Base-by-base conservation (phyloP, 1,139 yeast genomes). In the Geotrichum australiense region DNA sequence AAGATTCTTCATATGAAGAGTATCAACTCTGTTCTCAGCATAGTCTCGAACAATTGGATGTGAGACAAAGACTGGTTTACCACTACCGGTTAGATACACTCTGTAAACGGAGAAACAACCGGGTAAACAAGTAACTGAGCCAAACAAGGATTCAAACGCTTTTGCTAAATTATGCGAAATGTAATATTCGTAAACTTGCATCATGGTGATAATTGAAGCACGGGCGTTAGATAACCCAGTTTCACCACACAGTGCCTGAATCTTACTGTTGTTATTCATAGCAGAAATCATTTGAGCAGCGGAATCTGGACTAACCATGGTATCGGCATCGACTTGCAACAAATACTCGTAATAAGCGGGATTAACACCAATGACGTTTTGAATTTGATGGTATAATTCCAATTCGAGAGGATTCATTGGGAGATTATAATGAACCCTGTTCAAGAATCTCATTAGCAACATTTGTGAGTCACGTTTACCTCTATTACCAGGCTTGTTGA, bases 381-480 rank as follows among this genome's bases (percentile, higher is more conserved):
- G 68, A 36, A 66, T 61, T 49, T 66, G 69, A 43, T 66, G 68
- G 50, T 63, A 65, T 19, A 66, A 54, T 47, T 66, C 70, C 37
- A 66, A 55, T 47, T 66, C 70, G 38, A 66, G 43, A 0, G 70
- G 71, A 41, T 53, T 57, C 71, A 66, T 66, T 3, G 71, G 67
- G 31, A 61, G 43, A 38, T 63, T 56, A 46, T 64, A 63, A 43
- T 66, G 71, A 11, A 66, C 70, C 19, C 68, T 57, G 51, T 66
- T 66, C 45, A 66, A 47, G 53, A 66, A 66, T 29, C 66, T 53
- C 68, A 66, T 65, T 37, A 66, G 50, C 31, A 66, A 30, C 56
- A 65, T 52, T 50, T 66, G 70, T 3, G 70, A 66, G 46, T 66
- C 70, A 41, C 70, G 68, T 55, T 66, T 66, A 38, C 70, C 70